phyloP scores from a whole-genome alignment of 805 yeast genomes.

The baker's yeast (Saccharomyces cerevisiae) region DNA sequence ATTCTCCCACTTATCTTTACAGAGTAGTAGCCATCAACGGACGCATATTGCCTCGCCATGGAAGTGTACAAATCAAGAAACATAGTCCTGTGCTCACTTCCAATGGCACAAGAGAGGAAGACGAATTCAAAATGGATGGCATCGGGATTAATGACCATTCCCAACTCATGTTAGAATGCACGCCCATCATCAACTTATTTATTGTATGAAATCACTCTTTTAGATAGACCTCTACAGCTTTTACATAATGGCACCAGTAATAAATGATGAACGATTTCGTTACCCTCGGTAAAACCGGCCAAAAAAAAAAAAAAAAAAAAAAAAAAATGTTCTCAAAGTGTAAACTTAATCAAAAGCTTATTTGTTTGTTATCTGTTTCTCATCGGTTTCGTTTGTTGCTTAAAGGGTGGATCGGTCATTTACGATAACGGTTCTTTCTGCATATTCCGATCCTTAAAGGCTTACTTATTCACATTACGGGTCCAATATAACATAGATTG shows the following conservation, averaged over 20 bases:
- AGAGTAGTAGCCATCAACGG: background rate
- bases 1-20: background rate
- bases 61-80: background rate
- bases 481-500: background rate
- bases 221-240: background rate
- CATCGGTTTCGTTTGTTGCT: background rate
- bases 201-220: conserved; percentile 3
- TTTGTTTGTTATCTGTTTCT: background rate
- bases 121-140: background rate
- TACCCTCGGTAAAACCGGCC: background rate
- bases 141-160: conserved; percentile 9
- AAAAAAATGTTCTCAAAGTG: background rate
- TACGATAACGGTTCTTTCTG: background rate
- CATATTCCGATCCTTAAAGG: background rate
- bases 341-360: background rate
- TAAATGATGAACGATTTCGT: background rate
- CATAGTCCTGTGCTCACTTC: background rate
- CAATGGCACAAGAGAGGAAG: background rate
- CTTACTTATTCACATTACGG: background rate
- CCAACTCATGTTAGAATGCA: conserved; percentile 22
- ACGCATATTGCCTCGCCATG: background rate
- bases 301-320: conserved; percentile 1
- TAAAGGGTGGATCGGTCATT: background rate
- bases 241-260: background rate
- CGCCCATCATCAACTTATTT: conserved; percentile 21